phyloP scores from a whole-genome alignment of 2,329 filamentous ascomycete genomes.

The Trichoderma oligosporum region DNA sequence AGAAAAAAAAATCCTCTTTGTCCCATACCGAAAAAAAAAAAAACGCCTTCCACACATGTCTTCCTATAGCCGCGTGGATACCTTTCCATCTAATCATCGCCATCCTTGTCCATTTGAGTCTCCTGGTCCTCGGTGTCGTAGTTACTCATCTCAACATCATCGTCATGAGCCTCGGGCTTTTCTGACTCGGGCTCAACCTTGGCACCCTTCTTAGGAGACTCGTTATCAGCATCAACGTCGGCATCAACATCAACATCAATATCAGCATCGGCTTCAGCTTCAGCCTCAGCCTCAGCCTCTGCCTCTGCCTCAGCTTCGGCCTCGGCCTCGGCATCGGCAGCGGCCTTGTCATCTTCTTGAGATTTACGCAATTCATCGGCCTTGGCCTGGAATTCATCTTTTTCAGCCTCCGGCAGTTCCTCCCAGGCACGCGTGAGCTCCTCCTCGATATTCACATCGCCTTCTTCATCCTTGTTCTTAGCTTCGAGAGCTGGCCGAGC shows the following conservation, averaged over 20 bases:
- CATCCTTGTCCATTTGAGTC: conserved; percentile 34
- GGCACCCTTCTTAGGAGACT: conserved; percentile 24
- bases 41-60: conserved; percentile 8
- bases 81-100: conserved; percentile 28
- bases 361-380: conserved; percentile 27
- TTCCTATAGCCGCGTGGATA: neutral
- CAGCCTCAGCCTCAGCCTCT: conserved; percentile 3
- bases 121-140: conserved; percentile 44
- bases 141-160: conserved; percentile 49
- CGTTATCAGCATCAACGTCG: conserved; percentile 19
- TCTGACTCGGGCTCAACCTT: conserved; percentile 27
- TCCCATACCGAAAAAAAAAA: neutral
- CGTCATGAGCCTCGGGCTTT: conserved; percentile 39
- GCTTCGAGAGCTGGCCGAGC: conserved; percentile 42
- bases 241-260: conserved; percentile 18
- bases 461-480: conserved; percentile 40
- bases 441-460: conserved; percentile 45
- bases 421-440: conserved; percentile 55
- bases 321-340: conserved; percentile 16
- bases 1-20: neutral
- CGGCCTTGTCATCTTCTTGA: conserved; percentile 16
- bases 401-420: conserved; percentile 46
- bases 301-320: conserved; percentile 25
- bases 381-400: conserved; percentile 46
- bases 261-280: conserved; percentile 7